Base-by-base conservation (phyloP, 1,284 basidiomycete species). In the Pseudozyma flocculosa region DNA sequence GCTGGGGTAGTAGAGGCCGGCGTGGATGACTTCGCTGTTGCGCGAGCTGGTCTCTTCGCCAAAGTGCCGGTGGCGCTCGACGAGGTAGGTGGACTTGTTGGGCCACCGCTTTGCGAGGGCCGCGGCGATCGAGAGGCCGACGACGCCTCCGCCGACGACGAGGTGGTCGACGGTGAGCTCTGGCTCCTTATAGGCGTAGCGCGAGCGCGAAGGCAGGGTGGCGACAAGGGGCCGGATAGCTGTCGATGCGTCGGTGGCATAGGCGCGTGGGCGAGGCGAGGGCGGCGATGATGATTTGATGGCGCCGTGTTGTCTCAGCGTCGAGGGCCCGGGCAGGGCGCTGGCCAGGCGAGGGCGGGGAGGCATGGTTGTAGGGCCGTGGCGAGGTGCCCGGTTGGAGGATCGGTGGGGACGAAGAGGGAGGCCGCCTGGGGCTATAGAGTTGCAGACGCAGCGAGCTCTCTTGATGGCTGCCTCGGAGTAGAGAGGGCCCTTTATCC, bases 21-120 rank as follows among this genome's bases (percentile, higher is more conserved):
- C 90, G 80, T 96, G 93, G 40, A 96, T 88, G 15, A 98, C 94
- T 74, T 97, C 94, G 1, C 91, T 94, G 77, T 96, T 96, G 19
- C 94, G 86, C 36, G 92, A 92, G 76, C 65, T 70, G 8, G 73
- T 78, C 43, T 76, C 74, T 48, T 73, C 57, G 40, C 75, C 74
- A 15, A 53, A 52, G 3, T 47, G 53, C 26, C 76, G 75, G 76
- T 90, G 87, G 62, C 94, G 82, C 78, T 98, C 94, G 0, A 96
- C 84, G 2, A 97, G 81, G 75, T 86, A 89, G 0, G 89, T 93
- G 4, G 89, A 86, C 76, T 86, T 87, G 4, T 81, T 79, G 1
- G 85, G 88, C 78, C 86, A 88, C 23, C 82, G 82, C 45, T 84
- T 82, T 8, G 85, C 84, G 8, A 96, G 81, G 5, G 85, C 84